phyloP scores from a whole-genome alignment of 306 rosid species.

The Pyrus bretschneideri region DNA sequence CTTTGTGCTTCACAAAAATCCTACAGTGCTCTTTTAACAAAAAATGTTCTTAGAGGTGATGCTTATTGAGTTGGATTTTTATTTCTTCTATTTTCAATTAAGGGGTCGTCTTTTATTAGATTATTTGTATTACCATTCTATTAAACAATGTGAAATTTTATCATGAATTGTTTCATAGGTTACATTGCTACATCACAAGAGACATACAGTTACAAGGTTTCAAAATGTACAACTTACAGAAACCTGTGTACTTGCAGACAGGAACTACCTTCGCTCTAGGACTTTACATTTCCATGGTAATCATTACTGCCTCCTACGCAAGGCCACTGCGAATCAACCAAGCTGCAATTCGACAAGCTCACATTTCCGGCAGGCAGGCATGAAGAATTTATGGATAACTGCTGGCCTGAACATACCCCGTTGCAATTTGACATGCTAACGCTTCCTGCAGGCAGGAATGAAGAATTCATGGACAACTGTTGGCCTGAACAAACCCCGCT shows the following conservation, averaged over 20 bases:
- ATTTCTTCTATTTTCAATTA: too few species aligned
- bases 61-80: too few species aligned
- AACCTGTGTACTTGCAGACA: slow-evolving; percentile 4
- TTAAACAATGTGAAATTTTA: too few species aligned
- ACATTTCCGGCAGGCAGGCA: slow-evolving; percentile 23
- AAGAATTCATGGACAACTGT: slow-evolving; percentile 32
- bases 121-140: too few species aligned
- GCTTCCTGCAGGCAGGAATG: slow-evolving; percentile 30
- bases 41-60: too few species aligned
- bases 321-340: slow-evolving; percentile 31
- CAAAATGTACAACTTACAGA: slow-evolving; percentile 11
- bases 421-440: slow-evolving; percentile 31
- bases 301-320: slow-evolving; percentile 42
- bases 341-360: slow-evolving; percentile 21
- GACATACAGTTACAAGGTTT: slow-evolving; percentile 3
- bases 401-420: slow-evolving; percentile 33
- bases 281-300: slow-evolving; percentile 47
- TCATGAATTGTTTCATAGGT: not conserved
- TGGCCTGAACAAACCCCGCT: slow-evolving; percentile 21
- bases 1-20: too few species aligned
- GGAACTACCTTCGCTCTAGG: slow-evolving; percentile 9
- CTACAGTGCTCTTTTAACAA: too few species aligned
- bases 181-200: slow-evolving; percentile 16
- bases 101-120: too few species aligned
- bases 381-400: slow-evolving; percentile 33